phyloP scores from a whole-genome alignment of 176 grass and related monocot species.

The Bonia amplexicaulis region DNA sequence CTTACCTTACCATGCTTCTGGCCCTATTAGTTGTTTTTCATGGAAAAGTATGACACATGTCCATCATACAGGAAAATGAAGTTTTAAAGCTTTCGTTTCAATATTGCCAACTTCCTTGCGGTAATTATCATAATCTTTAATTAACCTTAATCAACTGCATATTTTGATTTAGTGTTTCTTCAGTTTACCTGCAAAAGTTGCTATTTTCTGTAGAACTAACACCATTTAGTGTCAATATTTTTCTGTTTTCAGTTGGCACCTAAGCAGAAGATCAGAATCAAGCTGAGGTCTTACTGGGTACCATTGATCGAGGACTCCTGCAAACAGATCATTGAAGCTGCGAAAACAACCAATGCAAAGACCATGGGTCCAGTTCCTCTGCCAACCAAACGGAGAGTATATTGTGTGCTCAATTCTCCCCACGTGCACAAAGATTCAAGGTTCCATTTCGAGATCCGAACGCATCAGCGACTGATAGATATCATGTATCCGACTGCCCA shows the following conservation, averaged over 20 bases:
- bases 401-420: constrained; percentile 95
- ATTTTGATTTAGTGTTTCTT: constrained; percentile 15
- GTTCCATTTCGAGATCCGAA: constrained; percentile 95
- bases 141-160: neutral
- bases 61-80: neutral
- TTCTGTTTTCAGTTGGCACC: constrained; percentile 51
- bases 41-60: neutral
- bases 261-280: constrained; percentile 93
- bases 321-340: constrained; percentile 91
- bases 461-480: constrained; percentile 84
- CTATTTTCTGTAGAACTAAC: constrained; percentile 13
- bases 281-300: constrained; percentile 93
- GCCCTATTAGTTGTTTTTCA: neutral
- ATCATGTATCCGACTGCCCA: constrained; percentile 92
- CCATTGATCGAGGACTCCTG: constrained; percentile 83
- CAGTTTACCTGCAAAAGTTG: neutral
- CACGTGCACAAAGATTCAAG: constrained; percentile 96
- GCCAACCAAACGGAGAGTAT: constrained; percentile 75
- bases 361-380: constrained; percentile 88
- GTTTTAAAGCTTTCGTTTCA: neutral
- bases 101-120: neutral
- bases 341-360: constrained; percentile 83
- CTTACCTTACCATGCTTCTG: neutral
- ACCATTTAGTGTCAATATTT: neutral
- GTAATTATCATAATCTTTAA: neutral